These are phyloP conservation scores for Yamadazyma siamensis DNA, from an alignment of 1,139 yeast species.

Conservation along the genomic window DNA sequence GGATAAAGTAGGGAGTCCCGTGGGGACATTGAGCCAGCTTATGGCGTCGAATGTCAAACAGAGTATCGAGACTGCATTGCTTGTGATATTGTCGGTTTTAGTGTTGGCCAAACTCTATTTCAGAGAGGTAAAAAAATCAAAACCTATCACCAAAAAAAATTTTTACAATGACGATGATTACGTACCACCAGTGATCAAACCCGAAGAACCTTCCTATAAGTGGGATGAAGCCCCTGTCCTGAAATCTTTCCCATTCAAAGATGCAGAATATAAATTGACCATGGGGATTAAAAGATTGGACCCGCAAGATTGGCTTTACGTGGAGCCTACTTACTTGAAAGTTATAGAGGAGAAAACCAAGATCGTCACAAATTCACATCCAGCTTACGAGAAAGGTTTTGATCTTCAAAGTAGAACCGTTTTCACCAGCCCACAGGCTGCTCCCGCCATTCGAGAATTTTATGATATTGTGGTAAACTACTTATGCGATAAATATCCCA, in stretches of 20 bases:
- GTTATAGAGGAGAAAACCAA: conserved; percentile 42
- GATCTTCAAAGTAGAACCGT: conserved; percentile 29
- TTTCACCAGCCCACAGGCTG: conserved; percentile 39
- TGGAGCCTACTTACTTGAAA: conserved; percentile 60
- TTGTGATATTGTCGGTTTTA: too few species aligned
- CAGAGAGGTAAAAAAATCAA: too few species aligned
- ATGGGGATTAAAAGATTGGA: conserved; percentile 62
- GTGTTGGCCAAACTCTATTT: too few species aligned
- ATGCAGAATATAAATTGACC: conserved; percentile 59
- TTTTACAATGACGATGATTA: conserved; percentile 4
- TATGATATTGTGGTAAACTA: conserved; percentile 49
- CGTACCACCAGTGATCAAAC: conserved; percentile 10
- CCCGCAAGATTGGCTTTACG: conserved; percentile 59
- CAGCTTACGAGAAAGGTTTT: conserved; percentile 28
- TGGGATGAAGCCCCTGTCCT: conserved; percentile 17
- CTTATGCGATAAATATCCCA: conserved; percentile 58
- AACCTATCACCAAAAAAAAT: conserved; percentile 1
- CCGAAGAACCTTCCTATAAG: conserved; percentile 15
- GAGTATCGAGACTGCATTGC: too few species aligned
- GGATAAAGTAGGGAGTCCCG: too few species aligned
- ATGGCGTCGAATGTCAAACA: too few species aligned
- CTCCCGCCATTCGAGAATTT: conserved; percentile 53
- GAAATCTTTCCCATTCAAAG: conserved; percentile 38
- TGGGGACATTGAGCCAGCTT: too few species aligned
- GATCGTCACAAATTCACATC: conserved; percentile 37